Base-by-base conservation (phyloP, 2,329 filamentous ascomycete species). In the Fusarium multiceps region DNA sequence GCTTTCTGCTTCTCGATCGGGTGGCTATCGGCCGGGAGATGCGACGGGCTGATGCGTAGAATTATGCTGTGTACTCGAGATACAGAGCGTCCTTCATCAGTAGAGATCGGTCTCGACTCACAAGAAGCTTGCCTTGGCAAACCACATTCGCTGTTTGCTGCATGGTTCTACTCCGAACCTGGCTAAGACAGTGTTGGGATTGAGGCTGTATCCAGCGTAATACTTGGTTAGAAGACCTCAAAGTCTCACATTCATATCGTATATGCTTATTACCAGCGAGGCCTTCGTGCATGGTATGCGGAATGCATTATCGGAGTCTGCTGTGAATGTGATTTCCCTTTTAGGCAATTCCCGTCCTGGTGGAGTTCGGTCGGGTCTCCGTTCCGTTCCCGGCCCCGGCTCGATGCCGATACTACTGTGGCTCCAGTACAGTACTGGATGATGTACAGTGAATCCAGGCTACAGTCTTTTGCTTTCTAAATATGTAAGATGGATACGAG, bases 291-390 rank as follows among this genome's bases (percentile, higher is more conserved):
- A 53, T 43, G 51, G 32, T 49, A 53, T 43, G 51, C 32, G 42
- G 47, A 34, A 46, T 58, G 40, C 30, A 46, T 21, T 46, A 21
- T 25, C 28, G 43, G 41, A 51, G 34, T 37, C 42, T 21, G 16
- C 16, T 47, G 13, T 57, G 40, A 54, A 30, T 45, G 34, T 27
- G 13, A 58, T 67, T 72, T 42, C 69, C 69, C 43, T 41, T 66
- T 72, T 72, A 58, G 69, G 69, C 45, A 72, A 60, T 45, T 23
- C 23, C 49, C 18, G 13, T 20, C 43, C 9, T 43, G 25, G 49
- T 71, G 64, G 68, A 64, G 56, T 49, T 23, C 20, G 13, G 34
- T 48, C 53, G 68, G 28, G 32, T 18, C 32, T 51, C 40, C 51
- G 37, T 42, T 57, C 68, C 54, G 57, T 51, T 61, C 41, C 69